Evolutionary conservation across 345 rosid genomes (phyloP).

Genomic region (Corymbia maculata): DNA sequence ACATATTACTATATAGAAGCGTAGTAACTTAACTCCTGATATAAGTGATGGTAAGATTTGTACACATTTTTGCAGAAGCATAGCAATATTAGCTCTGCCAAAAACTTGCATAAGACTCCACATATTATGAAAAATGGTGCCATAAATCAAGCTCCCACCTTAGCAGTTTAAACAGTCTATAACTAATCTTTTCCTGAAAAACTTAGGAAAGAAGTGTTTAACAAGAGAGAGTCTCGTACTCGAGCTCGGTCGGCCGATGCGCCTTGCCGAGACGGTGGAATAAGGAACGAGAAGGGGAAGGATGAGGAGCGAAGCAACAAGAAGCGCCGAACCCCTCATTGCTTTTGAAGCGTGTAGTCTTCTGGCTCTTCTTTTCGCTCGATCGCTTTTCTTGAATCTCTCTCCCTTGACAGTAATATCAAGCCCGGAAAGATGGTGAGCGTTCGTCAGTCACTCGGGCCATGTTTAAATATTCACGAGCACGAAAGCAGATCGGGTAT

Average conservation of each 20-base stretch:
- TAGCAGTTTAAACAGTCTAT: neutral
- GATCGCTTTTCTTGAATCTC: neutral
- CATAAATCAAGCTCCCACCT: neutral
- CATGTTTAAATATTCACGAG: neutral
- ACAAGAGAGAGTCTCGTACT: conserved; percentile 6
- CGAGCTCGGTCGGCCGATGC: conserved; percentile 8
- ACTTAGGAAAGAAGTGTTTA: neutral
- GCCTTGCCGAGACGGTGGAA: conserved; percentile 22
- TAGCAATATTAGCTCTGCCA: neutral
- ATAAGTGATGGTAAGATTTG: neutral
- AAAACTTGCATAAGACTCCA: neutral
- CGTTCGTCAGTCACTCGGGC: neutral
- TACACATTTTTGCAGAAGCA: neutral
- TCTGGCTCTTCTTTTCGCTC: neutral
- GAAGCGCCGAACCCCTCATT: conserved; percentile 26
- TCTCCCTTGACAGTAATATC: neutral
- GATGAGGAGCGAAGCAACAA: conserved; percentile 19
- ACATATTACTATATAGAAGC: neutral
- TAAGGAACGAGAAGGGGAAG: conserved; percentile 1
- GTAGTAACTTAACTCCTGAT: neutral
- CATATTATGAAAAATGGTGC: neutral
- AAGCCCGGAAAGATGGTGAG: neutral
- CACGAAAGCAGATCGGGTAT: conserved; percentile 10
- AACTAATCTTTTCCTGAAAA: neutral
- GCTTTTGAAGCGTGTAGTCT: neutral